These are phyloP conservation scores for Fusarium newnesense DNA, from an alignment of 2,329 filamentous ascomycete genomes.

Conservation along the genomic window DNA sequence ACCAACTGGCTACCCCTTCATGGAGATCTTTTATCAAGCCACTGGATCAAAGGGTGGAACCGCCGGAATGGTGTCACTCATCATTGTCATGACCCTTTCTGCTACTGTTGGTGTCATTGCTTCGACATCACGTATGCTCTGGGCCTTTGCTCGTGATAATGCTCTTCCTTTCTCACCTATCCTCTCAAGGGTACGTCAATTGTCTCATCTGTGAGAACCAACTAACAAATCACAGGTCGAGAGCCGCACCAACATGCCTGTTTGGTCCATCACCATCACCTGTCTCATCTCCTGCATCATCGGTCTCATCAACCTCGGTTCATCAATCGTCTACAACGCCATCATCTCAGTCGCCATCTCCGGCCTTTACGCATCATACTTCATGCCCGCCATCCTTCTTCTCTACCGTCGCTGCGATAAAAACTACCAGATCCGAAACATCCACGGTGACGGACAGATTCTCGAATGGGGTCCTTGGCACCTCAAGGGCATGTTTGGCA, in stretches of 20 bases:
- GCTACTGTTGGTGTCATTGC: constrained; percentile 41
- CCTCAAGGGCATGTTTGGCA: constrained; percentile 60
- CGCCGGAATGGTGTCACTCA: constrained; percentile 30
- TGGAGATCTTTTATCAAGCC: constrained; percentile 41
- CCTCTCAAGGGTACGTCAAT: constrained; percentile 20
- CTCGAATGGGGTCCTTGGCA: constrained; percentile 65
- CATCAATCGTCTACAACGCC: constrained; percentile 37
- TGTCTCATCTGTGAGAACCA: fast-evolving
- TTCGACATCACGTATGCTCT: constrained; percentile 39
- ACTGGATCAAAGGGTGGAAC: constrained; percentile 34
- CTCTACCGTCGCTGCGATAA: constrained; percentile 39
- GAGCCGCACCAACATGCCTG: constrained; percentile 32
- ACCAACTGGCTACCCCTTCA: constrained; percentile 37
- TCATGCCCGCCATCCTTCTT: constrained; percentile 35
- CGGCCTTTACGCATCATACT: constrained; percentile 37
- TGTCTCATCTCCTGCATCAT: constrained; percentile 38
- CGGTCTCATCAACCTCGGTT: constrained; percentile 39
- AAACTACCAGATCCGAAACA: constrained; percentile 34
- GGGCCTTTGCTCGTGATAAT: constrained; percentile 37
- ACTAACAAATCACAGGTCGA: constrained; percentile 27
- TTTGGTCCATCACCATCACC: constrained; percentile 36
- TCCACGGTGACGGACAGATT: constrained; percentile 24
- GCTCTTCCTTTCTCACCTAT: constrained; percentile 35
- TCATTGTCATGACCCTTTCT: constrained; percentile 38
- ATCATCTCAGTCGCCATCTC: constrained; percentile 38